These are phyloP conservation scores for Leptodermis oblonga DNA, from an alignment of 257 asterid genomes.

Conservation along the genomic window DNA sequence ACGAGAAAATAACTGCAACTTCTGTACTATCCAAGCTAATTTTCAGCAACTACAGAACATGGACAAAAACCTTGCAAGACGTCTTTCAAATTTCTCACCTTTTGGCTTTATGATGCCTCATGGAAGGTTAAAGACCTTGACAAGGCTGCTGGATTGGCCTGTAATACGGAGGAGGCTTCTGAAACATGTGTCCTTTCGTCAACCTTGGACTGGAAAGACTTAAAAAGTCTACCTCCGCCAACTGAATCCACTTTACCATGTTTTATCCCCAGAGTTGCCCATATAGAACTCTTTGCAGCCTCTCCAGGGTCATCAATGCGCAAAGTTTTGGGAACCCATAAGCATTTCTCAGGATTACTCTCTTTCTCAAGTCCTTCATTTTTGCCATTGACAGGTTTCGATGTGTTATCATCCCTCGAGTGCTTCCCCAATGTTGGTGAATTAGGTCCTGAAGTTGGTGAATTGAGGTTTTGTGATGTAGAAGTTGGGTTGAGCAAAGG, in stretches of 20 bases:
- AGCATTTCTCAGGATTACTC: constrained; percentile 38
- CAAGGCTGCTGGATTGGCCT: constrained; percentile 81
- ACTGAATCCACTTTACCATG: constrained; percentile 37
- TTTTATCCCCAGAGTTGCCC: constrained; percentile 66
- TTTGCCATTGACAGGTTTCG: constrained; percentile 11
- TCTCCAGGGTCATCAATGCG: constrained; percentile 67
- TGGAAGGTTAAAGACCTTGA: constrained; percentile 69
- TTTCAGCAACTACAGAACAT: neutral
- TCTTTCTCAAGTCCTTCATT: constrained; percentile 23
- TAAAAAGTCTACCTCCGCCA: constrained; percentile 45
- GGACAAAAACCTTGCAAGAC: too few species aligned
- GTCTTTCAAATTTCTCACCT: constrained; percentile 11
- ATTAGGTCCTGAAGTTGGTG: constrained; percentile 28
- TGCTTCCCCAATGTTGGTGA: constrained; percentile 53
- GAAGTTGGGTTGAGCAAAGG: constrained; percentile 32
- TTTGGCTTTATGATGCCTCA: constrained; percentile 42
- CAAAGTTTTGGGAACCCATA: constrained; percentile 76
- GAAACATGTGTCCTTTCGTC: constrained; percentile 37
- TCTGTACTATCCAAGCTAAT: constrained; percentile 7
- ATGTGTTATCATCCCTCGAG: constrained; percentile 42
- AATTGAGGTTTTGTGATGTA: constrained; percentile 18
- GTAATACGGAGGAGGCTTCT: constrained; percentile 50
- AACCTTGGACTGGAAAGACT: constrained; percentile 48
- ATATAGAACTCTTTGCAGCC: constrained; percentile 77
- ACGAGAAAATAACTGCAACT: neutral